Conservation (phyloP, 345 rosid species). For the Sisymbrium irio region DNA sequence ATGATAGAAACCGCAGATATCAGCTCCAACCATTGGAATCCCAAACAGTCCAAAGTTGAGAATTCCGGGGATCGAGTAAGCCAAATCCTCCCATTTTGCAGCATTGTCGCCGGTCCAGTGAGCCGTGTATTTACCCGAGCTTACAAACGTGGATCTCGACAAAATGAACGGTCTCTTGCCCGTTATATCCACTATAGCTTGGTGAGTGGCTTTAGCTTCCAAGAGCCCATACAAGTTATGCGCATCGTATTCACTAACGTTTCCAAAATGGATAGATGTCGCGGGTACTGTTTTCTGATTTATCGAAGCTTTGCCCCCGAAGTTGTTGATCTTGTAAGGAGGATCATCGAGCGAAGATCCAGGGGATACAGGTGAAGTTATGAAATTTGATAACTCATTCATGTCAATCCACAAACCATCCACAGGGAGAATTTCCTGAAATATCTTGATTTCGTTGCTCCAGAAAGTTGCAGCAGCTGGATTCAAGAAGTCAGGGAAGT, state of each 20-base stretch:
- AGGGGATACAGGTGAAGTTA: constrained; percentile 40
- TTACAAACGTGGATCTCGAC: constrained; percentile 64
- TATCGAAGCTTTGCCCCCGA: constrained; percentile 36
- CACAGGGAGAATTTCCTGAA: constrained; percentile 44
- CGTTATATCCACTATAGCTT: constrained; percentile 44
- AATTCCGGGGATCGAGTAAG: constrained; percentile 55
- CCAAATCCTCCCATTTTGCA: constrained; percentile 67
- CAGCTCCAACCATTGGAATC: constrained; percentile 85
- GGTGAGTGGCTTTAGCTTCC: constrained; percentile 61
- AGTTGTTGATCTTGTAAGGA: constrained; percentile 68
- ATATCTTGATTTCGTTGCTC: constrained; percentile 56
- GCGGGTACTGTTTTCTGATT: constrained; percentile 52
- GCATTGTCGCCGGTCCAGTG: constrained; percentile 84
- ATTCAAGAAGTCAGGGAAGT: constrained; percentile 69
- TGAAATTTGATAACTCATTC: constrained; percentile 72
- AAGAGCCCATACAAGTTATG: constrained; percentile 70
- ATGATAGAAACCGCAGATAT: constrained; percentile 61
- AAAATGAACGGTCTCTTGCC: constrained; percentile 70
- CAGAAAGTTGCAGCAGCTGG: constrained; percentile 47
- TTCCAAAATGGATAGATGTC: constrained; percentile 52
- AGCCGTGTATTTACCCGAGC: constrained; percentile 75
- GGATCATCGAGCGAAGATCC: constrained; percentile 56
- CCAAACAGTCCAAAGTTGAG: constrained; percentile 72
- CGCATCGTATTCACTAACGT: constrained; percentile 54
- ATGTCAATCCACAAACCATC: constrained; percentile 87